Evolutionary conservation across 2,329 filamentous ascomycete species (phyloP).

Genomic region (Epichloe baconii): DNA sequence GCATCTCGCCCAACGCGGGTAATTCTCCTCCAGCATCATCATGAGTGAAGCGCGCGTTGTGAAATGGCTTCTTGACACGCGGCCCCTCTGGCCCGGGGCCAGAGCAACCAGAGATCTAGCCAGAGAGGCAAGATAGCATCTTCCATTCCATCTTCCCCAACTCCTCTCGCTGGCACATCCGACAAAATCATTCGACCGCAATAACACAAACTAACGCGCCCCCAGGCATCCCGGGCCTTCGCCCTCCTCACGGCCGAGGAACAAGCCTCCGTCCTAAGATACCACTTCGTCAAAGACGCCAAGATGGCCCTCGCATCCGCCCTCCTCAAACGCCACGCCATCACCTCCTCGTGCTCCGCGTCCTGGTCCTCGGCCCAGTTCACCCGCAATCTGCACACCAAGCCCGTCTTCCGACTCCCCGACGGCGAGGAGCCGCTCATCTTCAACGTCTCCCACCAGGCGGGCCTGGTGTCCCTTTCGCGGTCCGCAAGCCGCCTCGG

Average conservation of each 20-base stretch:
- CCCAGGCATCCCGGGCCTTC: conserved; percentile 40
- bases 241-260: conserved; percentile 41
- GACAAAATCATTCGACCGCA: no score
- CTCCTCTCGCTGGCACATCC: background rate
- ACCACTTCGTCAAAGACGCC: conserved; percentile 57
- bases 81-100: conserved; percentile 41
- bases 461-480: conserved; percentile 58
- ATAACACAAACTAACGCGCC: background rate
- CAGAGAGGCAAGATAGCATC: conserved; percentile 25
- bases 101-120: conserved; percentile 34
- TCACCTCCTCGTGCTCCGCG: conserved; percentile 43
- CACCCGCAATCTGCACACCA: conserved; percentile 40
- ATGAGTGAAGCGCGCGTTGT: conserved; percentile 26
- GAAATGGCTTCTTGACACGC: conserved; percentile 51
- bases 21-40: background rate
- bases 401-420: conserved; percentile 39
- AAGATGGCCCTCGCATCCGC: conserved; percentile 62
- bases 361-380: conserved; percentile 48
- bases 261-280: conserved; percentile 42
- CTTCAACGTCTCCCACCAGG: conserved; percentile 73
- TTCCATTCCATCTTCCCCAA: background rate
- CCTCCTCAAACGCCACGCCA: conserved; percentile 59
- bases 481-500: conserved; percentile 25
- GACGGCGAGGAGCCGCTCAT: conserved; percentile 34
- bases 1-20: background rate